Percentiles rank a stretch among this genome's conserved stretches.
phyloP scores from a whole-genome alignment of 805 yeast genomes.

The Candida oleophila region DNA sequence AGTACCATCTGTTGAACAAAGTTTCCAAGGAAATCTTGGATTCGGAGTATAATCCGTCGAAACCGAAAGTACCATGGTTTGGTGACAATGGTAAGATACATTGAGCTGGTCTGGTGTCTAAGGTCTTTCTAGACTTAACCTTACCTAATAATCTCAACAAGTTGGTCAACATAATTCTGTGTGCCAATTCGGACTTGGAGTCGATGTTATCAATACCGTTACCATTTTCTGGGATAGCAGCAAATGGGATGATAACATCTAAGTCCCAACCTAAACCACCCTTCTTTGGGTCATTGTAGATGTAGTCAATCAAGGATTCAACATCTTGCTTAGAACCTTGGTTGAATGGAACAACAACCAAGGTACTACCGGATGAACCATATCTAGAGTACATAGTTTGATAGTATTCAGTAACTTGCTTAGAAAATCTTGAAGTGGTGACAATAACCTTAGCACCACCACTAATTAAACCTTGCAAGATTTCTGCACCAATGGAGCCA shows the following conservation, averaged over 20 bases:
- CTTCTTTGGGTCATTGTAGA: conserved; percentile 77
- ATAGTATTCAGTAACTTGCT: conserved; percentile 92
- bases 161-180: conserved; percentile 97
- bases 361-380: conserved; percentile 89
- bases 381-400: conserved; percentile 88
- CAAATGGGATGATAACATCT: conserved; percentile 95
- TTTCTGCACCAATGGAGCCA: conserved; percentile 97
- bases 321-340: conserved; percentile 97
- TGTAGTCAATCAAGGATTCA: conserved; percentile 77
- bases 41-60: conserved; percentile 97
- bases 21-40: conserved; percentile 95
- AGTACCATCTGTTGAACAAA: conserved; percentile 96
- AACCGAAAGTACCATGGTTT: conserved; percentile 98
- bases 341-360: conserved; percentile 97
- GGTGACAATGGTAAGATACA: conserved; percentile 96
- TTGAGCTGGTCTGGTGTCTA: conserved; percentile 97
- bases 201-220: conserved; percentile 90
- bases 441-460: conserved; percentile 99
- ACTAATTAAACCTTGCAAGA: conserved; percentile 87
- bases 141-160: conserved; percentile 88
- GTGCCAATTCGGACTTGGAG: conserved; percentile 96
- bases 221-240: conserved; percentile 99
- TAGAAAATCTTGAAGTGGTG: conserved; percentile 93
- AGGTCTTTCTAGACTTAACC: conserved; percentile 79
- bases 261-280: conserved; percentile 98